A percentile compares a stretch with the other conserved stretches of the same genome.
phyloP scores from a whole-genome alignment of 2,329 filamentous ascomycete species.

The Tolypocladium album region DNA sequence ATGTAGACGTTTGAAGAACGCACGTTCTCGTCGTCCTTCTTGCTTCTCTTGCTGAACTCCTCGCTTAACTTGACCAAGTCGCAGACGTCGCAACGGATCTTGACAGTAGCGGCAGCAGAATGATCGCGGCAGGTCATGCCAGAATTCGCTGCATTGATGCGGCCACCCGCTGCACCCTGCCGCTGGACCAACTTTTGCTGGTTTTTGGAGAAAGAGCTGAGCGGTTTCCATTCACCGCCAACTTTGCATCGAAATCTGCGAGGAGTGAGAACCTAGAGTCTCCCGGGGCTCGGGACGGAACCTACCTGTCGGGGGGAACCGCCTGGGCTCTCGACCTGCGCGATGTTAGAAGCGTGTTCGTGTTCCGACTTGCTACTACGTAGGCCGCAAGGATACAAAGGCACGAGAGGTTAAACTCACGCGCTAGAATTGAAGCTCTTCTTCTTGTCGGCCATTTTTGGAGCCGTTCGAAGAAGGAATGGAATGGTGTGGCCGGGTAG shows the following conservation, averaged over 20 bases:
- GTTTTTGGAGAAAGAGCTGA: slow-evolving; percentile 18
- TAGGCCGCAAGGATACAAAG: neutral
- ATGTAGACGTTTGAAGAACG: slow-evolving; percentile 4
- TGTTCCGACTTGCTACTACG: no score
- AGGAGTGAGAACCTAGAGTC: neutral
- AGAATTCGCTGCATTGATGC: slow-evolving; percentile 16
- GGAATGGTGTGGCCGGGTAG: neutral
- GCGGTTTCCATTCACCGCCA: slow-evolving; percentile 24
- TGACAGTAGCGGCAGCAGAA: slow-evolving; percentile 9
- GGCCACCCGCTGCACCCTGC: slow-evolving; percentile 4
- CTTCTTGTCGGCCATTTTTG: neutral
- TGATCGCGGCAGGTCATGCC: slow-evolving; percentile 27
- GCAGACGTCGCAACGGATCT: slow-evolving; percentile 22
- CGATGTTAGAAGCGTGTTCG: neutral
- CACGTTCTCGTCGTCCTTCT: slow-evolving; percentile 17
- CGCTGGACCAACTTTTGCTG: slow-evolving; percentile 17
- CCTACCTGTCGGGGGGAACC: neutral
- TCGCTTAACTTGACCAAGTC: slow-evolving; percentile 12
- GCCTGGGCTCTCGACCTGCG: neutral
- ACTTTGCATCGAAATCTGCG: slow-evolving; percentile 22
- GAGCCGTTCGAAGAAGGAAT: neutral
- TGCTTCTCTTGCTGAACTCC: slow-evolving; percentile 18
- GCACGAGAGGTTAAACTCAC: neutral
- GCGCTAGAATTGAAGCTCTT: neutral
- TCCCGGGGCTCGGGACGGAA: neutral